A percentile compares a stretch with the other conserved stretches of the same genome.
phyloP scores from a whole-genome alignment of 176 grass and related monocot genomes.

The Eremochloa ophiuroides region DNA sequence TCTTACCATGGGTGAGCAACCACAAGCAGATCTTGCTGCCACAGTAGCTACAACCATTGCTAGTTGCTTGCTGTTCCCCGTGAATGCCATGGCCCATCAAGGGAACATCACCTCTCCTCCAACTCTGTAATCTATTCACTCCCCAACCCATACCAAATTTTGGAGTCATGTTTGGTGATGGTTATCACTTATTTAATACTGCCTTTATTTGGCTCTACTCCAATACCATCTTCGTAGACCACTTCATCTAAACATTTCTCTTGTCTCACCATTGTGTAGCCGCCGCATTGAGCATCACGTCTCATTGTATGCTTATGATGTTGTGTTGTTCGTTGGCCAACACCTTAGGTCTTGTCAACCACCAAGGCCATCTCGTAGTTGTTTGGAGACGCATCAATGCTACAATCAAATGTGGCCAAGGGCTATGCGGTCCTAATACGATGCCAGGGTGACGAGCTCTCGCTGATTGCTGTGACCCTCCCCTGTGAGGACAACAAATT shows the following conservation, averaged over 20 bases:
- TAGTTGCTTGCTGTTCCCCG: background rate
- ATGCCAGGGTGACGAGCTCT: background rate
- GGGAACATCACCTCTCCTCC: too few relatives aligned
- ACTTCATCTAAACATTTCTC: background rate
- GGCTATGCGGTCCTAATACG: background rate
- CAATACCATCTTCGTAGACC: background rate
- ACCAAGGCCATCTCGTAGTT: background rate
- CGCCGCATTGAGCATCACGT: background rate
- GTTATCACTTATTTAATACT: background rate
- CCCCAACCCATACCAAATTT: background rate
- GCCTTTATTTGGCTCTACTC: background rate
- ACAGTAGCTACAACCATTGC: background rate
- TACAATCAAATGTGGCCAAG: background rate
- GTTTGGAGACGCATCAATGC: background rate
- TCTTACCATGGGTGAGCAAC: background rate
- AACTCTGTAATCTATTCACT: background rate
- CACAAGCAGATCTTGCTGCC: background rate
- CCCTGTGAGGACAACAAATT: background rate
- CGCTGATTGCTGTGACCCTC: background rate
- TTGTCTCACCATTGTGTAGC: background rate
- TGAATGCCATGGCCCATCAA: background rate
- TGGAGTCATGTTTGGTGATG: background rate
- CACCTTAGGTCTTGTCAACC: background rate
- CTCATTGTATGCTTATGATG: background rate
- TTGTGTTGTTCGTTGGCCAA: background rate